phyloP scores from a whole-genome alignment of 2,329 filamentous ascomycete species.

The Falciphora oryzae region DNA sequence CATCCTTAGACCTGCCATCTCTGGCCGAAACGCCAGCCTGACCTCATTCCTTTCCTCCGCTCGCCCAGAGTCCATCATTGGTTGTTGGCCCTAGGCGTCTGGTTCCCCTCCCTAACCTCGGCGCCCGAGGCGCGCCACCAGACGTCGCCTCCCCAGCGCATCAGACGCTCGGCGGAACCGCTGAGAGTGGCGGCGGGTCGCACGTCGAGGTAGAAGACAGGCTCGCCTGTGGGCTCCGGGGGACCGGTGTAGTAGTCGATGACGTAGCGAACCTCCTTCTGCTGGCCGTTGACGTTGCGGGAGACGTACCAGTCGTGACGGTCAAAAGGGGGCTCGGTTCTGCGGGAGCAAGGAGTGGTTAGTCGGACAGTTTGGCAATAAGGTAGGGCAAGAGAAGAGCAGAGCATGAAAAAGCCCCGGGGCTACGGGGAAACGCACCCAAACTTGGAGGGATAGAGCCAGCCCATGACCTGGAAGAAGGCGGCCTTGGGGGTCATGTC shows the following conservation, averaged over 20 bases:
- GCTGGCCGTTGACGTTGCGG: constrained; percentile 60
- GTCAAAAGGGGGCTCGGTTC: constrained; percentile 84
- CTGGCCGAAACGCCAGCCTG: too few species aligned
- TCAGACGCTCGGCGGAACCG: constrained; percentile 71
- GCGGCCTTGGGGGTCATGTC: constrained; percentile 89
- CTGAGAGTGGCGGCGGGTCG: constrained; percentile 80
- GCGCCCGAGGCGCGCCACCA: constrained; percentile 88
- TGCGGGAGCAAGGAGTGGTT: constrained; percentile 24
- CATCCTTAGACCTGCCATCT: neutral
- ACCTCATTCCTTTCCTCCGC: neutral
- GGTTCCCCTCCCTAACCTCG: constrained; percentile 44
- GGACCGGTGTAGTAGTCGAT: constrained; percentile 94
- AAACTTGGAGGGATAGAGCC: constrained; percentile 74
- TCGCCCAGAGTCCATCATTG: neutral
- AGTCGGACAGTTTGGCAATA: neutral
- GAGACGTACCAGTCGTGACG: constrained; percentile 96
- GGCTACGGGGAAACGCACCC: constrained; percentile 44
- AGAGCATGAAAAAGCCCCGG: neutral
- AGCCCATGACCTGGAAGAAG: constrained; percentile 73
- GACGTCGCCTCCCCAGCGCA: constrained; percentile 87
- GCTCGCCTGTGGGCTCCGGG: constrained; percentile 77
- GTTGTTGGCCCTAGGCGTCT: neutral
- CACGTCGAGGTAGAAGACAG: constrained; percentile 94
- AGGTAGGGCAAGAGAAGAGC: neutral
- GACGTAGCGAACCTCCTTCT: constrained; percentile 81